Evolutionary conservation across 75 land plant species (phyloP).

Genomic region (Adiantum capillusveneris): DNA sequence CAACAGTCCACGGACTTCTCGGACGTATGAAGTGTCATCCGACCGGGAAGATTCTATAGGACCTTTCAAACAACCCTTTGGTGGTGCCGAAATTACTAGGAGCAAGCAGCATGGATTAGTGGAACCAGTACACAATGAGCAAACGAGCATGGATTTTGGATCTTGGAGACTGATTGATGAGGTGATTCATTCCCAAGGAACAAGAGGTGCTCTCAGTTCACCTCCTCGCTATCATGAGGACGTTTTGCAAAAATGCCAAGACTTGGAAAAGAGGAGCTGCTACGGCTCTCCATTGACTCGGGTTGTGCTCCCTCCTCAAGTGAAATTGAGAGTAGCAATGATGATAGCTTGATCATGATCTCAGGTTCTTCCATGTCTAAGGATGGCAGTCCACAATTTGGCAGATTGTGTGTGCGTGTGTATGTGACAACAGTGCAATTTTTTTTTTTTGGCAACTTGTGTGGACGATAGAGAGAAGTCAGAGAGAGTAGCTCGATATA

Average conservation of each 20-base stretch:
- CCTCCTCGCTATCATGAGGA: slow-evolving; percentile 84
- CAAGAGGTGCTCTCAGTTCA: slow-evolving; percentile 36
- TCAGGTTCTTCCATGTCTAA: too few relatives aligned
- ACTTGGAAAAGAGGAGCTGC: slow-evolving; percentile 60
- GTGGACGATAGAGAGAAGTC: too few relatives aligned
- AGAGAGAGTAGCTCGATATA: too few relatives aligned
- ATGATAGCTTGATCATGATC: background rate
- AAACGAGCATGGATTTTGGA: background rate
- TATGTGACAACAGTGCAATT: too few relatives aligned
- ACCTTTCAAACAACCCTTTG: too few relatives aligned
- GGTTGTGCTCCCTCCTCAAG: slow-evolving; percentile 46
- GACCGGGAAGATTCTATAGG: too few relatives aligned
- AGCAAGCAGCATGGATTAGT: slow-evolving; percentile 10
- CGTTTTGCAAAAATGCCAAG: slow-evolving; percentile 67
- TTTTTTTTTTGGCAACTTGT: too few relatives aligned
- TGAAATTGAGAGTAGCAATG: slow-evolving; percentile 57
- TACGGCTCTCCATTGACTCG: slow-evolving; percentile 60
- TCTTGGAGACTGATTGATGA: slow-evolving; percentile 34
- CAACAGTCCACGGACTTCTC: too few relatives aligned
- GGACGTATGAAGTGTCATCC: too few relatives aligned
- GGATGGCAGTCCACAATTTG: too few relatives aligned
- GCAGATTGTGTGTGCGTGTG: too few relatives aligned
- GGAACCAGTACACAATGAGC: slow-evolving; percentile 6
- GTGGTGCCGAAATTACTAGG: slow-evolving; percentile 4
- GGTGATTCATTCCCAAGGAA: slow-evolving; percentile 29